Evolutionary conservation across 1,284 basidiomycete species (phyloP).

Genomic region (Trichosporon coremiiforme): DNA sequence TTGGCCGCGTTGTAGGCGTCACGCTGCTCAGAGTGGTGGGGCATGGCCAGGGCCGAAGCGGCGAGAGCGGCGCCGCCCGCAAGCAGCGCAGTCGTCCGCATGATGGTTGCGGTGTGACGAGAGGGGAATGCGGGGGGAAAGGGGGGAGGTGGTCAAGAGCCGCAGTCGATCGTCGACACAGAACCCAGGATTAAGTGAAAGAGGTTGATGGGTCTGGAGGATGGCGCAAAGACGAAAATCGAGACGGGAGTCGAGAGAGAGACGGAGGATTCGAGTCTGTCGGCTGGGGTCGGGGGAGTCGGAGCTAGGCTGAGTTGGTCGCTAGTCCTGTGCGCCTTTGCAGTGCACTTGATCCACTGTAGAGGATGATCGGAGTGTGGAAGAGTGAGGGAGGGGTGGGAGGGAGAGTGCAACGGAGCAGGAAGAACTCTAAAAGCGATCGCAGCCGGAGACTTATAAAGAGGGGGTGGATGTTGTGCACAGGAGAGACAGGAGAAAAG

Average conservation of each 20-base stretch:
- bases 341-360: background rate
- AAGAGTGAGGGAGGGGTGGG: background rate
- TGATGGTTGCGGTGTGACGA: background rate
- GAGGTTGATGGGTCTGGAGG: background rate
- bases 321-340: constrained; percentile 1
- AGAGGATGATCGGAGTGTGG: background rate
- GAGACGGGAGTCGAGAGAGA: background rate
- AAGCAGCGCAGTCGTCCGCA: constrained; percentile 3
- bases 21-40: constrained; percentile 9
- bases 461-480: constrained; percentile 12
- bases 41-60: constrained; percentile 22
- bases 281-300: background rate
- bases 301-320: background rate
- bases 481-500: background rate
- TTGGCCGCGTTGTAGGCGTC: constrained; percentile 37
- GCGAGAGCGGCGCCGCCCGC: constrained; percentile 18
- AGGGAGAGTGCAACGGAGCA: constrained; percentile 10
- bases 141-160: background rate
- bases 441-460: constrained; percentile 3
- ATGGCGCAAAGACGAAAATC: constrained; percentile 6
- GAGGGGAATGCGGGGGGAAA: too few species aligned
- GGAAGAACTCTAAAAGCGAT: background rate
- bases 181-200: too few species aligned
- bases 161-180: background rate
- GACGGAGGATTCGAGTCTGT: background rate